Evolutionary conservation across 148 eudicot genomes (phyloP).

Genomic region (Fagopyrum tataricum): DNA sequence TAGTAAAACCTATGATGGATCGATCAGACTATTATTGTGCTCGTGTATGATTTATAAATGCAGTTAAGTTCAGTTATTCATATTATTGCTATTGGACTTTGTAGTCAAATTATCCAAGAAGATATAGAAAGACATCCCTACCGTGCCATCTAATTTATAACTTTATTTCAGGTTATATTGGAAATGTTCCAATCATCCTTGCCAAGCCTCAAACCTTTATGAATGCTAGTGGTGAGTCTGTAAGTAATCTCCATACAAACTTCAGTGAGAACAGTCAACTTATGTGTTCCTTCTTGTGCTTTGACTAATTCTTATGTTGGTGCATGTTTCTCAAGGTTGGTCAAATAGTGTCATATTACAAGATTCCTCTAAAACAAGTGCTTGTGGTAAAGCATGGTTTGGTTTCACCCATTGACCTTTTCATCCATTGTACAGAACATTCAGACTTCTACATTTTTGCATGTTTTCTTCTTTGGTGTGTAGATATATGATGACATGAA

Average conservation of each 20-base stretch:
- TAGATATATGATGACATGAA: slow-evolving; percentile 94
- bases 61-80: too few species aligned
- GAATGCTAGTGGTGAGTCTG: slow-evolving; percentile 99
- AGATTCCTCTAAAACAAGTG: slow-evolving; percentile 92
- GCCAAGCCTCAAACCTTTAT: slow-evolving; percentile 93
- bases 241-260: slow-evolving; percentile 48
- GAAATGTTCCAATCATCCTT: slow-evolving; percentile 73
- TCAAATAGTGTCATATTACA: slow-evolving; percentile 77
- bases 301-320: slow-evolving; percentile 9
- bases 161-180: slow-evolving; percentile 52
- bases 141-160: neutral
- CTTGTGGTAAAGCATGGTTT: slow-evolving; percentile 56
- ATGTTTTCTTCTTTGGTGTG: slow-evolving; percentile 9
- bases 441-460: neutral
- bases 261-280: neutral
- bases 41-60: neutral
- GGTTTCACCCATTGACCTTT: neutral
- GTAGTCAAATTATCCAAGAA: neutral
- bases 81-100: too few species aligned
- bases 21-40: neutral
- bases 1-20: neutral
- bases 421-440: neutral
- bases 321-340: slow-evolving; percentile 58
- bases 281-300: neutral
- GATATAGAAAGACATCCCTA: neutral